Conservation (phyloP, 2,329 filamentous ascomycete species). For the Chaetomium strumarium region DNA sequence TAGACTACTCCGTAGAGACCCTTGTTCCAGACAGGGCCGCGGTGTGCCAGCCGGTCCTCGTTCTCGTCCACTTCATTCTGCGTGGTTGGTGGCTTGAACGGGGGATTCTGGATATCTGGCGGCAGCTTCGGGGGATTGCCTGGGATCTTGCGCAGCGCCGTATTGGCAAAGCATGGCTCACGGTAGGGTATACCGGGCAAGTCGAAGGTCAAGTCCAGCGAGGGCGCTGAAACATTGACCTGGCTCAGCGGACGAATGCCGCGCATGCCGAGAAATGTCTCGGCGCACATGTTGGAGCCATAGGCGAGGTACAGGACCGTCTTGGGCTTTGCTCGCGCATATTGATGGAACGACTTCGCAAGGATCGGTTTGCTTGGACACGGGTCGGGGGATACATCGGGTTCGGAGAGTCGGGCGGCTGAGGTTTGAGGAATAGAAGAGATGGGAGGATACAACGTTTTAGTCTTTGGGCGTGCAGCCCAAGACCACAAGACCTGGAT, state of each 20-base stretch:
- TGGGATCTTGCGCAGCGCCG: conserved; percentile 52
- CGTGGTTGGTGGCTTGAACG: not conserved
- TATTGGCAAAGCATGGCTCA: conserved; percentile 92
- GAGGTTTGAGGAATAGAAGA: conserved; percentile 34
- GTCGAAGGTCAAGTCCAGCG: conserved; percentile 74
- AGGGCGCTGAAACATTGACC: conserved; percentile 75
- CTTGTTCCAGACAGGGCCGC: conserved; percentile 62
- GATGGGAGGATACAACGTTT: conserved; percentile 19
- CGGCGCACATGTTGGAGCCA: conserved; percentile 77
- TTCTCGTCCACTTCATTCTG: not conserved
- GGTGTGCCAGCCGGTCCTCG: conserved; percentile 21
- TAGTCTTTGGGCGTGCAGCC: conserved; percentile 6
- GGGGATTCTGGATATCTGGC: too few species aligned
- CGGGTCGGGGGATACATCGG: conserved; percentile 20
- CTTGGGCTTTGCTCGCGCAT: conserved; percentile 24
- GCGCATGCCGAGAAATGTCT: conserved; percentile 72
- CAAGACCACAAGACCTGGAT: conserved; percentile 17
- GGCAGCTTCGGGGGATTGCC: conserved; percentile 24
- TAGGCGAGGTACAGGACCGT: conserved; percentile 81
- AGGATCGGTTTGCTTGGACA: conserved; percentile 23
- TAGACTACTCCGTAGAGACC: conserved; percentile 91
- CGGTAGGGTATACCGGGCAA: conserved; percentile 77
- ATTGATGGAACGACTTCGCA: conserved; percentile 18
- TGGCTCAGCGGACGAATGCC: conserved; percentile 77
- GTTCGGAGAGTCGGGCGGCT: conserved; percentile 33